Conservation (phyloP, 1,284 basidiomycete genomes). For the Ceratobasidium sp. region DNA sequence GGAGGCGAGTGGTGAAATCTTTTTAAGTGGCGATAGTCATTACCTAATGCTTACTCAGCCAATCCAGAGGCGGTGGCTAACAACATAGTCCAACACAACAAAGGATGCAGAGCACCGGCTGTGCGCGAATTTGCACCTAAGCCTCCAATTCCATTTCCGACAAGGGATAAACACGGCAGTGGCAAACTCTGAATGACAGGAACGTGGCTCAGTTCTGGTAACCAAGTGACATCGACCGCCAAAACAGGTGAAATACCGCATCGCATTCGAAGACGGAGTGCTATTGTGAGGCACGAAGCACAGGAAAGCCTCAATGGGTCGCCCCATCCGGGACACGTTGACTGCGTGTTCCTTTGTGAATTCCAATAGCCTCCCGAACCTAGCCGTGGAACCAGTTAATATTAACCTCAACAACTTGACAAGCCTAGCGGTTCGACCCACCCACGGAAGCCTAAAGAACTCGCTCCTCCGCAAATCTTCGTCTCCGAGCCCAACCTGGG, state of each 20-base stretch:
- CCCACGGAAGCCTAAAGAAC: conserved; percentile 90
- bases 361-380: conserved; percentile 68
- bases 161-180: not conserved
- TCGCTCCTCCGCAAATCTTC: conserved; percentile 89
- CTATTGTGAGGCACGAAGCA: not conserved
- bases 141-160: not conserved
- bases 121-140: not conserved
- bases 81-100: not conserved
- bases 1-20: not conserved
- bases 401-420: not conserved
- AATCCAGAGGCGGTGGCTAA: not conserved
- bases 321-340: conserved; percentile 50
- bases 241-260: not conserved
- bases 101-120: not conserved
- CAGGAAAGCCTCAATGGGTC: conserved; percentile 1
- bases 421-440: conserved; percentile 43
- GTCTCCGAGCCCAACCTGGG: conserved; percentile 53
- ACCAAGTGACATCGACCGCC: not conserved
- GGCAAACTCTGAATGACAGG: not conserved
- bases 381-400: conserved; percentile 14
- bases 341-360: conserved; percentile 61
- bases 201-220: not conserved
- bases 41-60: not conserved
- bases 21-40: not conserved
- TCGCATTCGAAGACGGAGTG: not conserved